Base-by-base conservation (phyloP, 1,284 basidiomycete genomes). In the Austroboletus niveus region DNA sequence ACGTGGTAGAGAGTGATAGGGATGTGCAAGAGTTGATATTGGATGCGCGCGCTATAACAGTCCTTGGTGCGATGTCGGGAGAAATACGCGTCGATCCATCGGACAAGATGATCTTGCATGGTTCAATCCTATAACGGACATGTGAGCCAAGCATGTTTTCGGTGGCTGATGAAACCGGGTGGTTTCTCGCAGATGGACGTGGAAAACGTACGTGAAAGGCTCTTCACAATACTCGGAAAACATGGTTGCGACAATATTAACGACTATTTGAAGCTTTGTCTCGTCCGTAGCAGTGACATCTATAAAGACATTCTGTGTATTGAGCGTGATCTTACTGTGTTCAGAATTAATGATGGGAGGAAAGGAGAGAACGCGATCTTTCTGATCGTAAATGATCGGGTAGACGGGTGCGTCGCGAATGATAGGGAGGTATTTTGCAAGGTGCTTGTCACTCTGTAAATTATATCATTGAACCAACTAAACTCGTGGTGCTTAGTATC, bases 311-410 rank as follows among this genome's bases (percentile, higher is more conserved):
- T 99, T 98, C 53, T 80, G 84, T 12, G 97, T 99, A 69, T 94
- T 87, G 57, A 98, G 77, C 0, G 93, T 92, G 64, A 99, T 99
- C 77, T 98, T 99, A 68, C 93, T 97, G 73, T 94, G 91, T 57
- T 97, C 87, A 7, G 94, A 96, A 75, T 98, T 98, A 75, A 98
- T 97, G 71, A 99, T 98, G 3, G 97, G 97, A 29, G 97, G 97
- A 88, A 99, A 94, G 11, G 94, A 97, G 17, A 97, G 79, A 2
- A 99, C 96, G 32, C 77, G 83, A 66, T 92, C 87, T 52, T 89
- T 78, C 20, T 82, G 76, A 71, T 98, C 96, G 72, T 98, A 98
- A 69, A 99, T 97, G 73, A 99, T 91, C 22, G 97, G 97, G 72
- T 98, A 99, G 40, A 96, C 93, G 8, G 96, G 93, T 10, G 92